Evolutionary conservation across 805 yeast genomes (phyloP).

Genomic region (Cyberlindnera meyerae): DNA sequence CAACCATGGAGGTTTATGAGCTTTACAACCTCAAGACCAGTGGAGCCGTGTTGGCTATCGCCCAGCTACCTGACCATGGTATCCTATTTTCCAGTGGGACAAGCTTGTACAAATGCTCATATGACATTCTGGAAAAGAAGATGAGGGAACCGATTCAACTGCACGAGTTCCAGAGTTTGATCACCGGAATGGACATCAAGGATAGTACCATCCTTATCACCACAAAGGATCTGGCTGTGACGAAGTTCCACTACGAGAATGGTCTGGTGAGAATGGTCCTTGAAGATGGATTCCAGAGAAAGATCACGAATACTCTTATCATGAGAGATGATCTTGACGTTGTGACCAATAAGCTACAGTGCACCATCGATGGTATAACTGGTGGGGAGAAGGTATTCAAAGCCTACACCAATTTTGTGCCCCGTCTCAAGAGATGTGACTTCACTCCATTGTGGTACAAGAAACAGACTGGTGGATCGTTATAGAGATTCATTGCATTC

Average conservation of each 20-base stretch:
- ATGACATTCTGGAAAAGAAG: constrained; percentile 13
- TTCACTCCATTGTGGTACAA: constrained; percentile 31
- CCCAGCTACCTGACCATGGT: constrained; percentile 14
- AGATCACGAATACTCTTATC: constrained; percentile 16
- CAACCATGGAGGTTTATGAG: constrained; percentile 13
- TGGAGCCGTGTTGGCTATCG: constrained; percentile 21
- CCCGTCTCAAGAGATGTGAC: constrained; percentile 27
- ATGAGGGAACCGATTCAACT: constrained; percentile 14
- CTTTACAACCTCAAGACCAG: constrained; percentile 17
- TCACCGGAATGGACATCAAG: constrained; percentile 23
- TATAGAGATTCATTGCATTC: constrained; percentile 22
- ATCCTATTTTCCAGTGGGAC: constrained; percentile 20
- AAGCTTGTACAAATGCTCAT: constrained; percentile 10
- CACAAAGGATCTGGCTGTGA: constrained; percentile 28
- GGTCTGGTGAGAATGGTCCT: constrained; percentile 10
- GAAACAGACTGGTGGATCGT: not conserved
- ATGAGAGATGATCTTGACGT: constrained; percentile 10
- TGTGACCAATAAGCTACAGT: constrained; percentile 22
- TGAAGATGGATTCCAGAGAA: constrained; percentile 21
- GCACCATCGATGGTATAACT: constrained; percentile 14
- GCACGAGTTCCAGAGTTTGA: constrained; percentile 6
- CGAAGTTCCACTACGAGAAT: constrained; percentile 17
- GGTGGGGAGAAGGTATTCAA: constrained; percentile 14
- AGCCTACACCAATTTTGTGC: constrained; percentile 27
- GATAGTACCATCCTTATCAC: constrained; percentile 23